Evolutionary conservation across 1,284 basidiomycete genomes (phyloP).

Genomic region (Mycena citricolor): DNA sequence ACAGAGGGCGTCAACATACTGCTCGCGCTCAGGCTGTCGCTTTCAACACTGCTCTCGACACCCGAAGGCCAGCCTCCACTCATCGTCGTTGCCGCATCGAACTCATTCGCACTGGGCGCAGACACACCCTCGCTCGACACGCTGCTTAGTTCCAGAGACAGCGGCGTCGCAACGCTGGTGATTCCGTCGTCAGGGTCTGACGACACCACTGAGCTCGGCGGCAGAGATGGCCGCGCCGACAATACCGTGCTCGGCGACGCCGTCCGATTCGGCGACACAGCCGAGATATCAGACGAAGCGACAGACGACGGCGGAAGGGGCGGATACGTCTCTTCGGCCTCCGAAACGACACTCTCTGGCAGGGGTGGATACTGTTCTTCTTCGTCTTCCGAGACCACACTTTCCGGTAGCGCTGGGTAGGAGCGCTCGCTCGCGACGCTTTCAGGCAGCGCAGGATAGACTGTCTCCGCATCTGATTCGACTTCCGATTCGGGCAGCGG

Average conservation of each 20-base stretch:
- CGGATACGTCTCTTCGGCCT: slow-evolving; percentile 1
- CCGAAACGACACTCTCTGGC: slow-evolving; percentile 2
- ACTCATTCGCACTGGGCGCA: slow-evolving; percentile 16
- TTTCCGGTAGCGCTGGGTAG: slow-evolving; percentile 15
- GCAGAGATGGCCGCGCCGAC: slow-evolving; percentile 1
- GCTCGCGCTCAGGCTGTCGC: slow-evolving; percentile 17
- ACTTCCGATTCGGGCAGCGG: slow-evolving; percentile 12
- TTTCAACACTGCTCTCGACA: no score
- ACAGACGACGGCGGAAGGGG: slow-evolving; percentile 1
- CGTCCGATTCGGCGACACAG: not conserved
- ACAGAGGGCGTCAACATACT: slow-evolving; percentile 13
- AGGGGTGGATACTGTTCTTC: slow-evolving; percentile 4
- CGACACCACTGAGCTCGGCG: slow-evolving; percentile 6
- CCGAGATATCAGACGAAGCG: slow-evolving; percentile 3
- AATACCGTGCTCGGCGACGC: slow-evolving; percentile 6
- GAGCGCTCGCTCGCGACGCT: no score
- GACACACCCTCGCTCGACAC: slow-evolving; percentile 16
- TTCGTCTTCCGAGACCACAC: no score
- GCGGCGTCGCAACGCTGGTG: slow-evolving; percentile 15
- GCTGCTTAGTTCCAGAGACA: slow-evolving; percentile 10
- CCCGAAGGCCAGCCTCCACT: slow-evolving; percentile 10
- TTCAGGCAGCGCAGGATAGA: slow-evolving; percentile 12
- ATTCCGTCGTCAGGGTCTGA: slow-evolving; percentile 11
- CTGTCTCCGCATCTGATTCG: slow-evolving; percentile 2
- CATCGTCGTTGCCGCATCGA: slow-evolving; percentile 7